Conservation (phyloP, 2,329 filamentous ascomycete species). For the Aspergillus terreus region DNA sequence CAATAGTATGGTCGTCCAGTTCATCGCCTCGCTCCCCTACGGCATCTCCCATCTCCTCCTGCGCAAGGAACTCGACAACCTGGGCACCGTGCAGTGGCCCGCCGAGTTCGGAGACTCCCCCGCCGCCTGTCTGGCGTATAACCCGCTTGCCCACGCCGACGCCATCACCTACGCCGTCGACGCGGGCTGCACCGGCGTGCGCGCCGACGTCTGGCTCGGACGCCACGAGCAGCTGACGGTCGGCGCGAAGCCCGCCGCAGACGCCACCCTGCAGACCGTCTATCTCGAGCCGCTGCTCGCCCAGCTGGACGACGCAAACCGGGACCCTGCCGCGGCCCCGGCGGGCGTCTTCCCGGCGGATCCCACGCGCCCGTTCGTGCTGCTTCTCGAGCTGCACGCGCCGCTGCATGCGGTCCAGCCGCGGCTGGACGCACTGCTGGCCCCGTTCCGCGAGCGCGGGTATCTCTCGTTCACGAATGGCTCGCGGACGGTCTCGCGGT, state of each 20-base stretch:
- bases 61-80: conserved; percentile 4
- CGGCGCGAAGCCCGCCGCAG: not conserved
- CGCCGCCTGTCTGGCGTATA: conserved; percentile 20
- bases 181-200: conserved; percentile 25
- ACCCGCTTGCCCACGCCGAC: conserved; percentile 14
- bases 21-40: conserved; percentile 17
- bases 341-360: conserved; percentile 10
- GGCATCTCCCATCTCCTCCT: conserved; percentile 14
- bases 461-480: conserved; percentile 21
- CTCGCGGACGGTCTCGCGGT: conserved; percentile 14
- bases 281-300: conserved; percentile 22
- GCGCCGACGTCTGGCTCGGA: conserved; percentile 23
- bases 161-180: conserved; percentile 19
- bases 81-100: conserved; percentile 11
- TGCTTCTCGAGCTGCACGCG: conserved; percentile 23
- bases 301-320: conserved; percentile 8
- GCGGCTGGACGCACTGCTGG: conserved; percentile 16
- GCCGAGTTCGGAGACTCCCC: conserved; percentile 10
- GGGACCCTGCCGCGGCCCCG: conserved; percentile 1
- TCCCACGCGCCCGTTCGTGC: conserved; percentile 14
- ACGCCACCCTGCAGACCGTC: conserved; percentile 15
- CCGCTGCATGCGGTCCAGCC: conserved; percentile 14
- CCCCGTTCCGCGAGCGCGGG: conserved; percentile 15
- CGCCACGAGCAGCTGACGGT: conserved; percentile 20
- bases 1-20: conserved; percentile 18